Base-by-base conservation (phyloP, 2,329 filamentous ascomycete genomes). In the Grosmannia serpens region DNA sequence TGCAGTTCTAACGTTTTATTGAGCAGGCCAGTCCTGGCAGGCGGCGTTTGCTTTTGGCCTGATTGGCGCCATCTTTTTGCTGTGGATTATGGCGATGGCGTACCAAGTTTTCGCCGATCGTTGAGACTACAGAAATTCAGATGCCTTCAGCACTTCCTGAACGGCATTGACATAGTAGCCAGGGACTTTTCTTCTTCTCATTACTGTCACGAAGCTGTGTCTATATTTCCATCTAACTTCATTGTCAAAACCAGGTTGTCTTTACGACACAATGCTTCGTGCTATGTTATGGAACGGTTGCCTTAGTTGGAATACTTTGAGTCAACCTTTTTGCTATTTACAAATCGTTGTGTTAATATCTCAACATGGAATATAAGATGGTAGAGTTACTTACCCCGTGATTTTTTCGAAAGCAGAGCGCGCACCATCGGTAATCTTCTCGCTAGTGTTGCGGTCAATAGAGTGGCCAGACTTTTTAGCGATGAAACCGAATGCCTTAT, bases 11-110 rank as follows among this genome's bases (percentile, higher is more conserved):
- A 58, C 38, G n/a, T 3, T 9, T 3, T 51, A 24, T 29, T 9
- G 8, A 10, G 44, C 15, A 82, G 79, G 80, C 68, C 80, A 84
- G 69, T 77, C 77, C 50, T 87, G 84, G 84, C 79, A 84, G 64
- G 77, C 84, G 1, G 80, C 81, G 1, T 87, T 86, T 69, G 77
- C 82, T 1, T 83, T 87, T 67, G 77, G 77, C 22, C 69, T 87
- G 27, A 77, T 84, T 2, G 84, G 83, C 0, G 73, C 70, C 22
- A 70, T 85, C 1, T 86, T 86, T 62, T 68, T 85, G 60, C 66
- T 86, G n/a, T 86, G 83, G 83, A 81, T 86, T 65, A 85, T 86
- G 75, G 73, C 85, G 62, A 85, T 86, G 78, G 79, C 82, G 13
- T 82, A 84, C 64, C 82, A 84, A 62, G 83, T 86, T 11, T 86